Conservation (phyloP, 2,329 filamentous ascomycete species). For the Aurifilum marmelostoma region DNA sequence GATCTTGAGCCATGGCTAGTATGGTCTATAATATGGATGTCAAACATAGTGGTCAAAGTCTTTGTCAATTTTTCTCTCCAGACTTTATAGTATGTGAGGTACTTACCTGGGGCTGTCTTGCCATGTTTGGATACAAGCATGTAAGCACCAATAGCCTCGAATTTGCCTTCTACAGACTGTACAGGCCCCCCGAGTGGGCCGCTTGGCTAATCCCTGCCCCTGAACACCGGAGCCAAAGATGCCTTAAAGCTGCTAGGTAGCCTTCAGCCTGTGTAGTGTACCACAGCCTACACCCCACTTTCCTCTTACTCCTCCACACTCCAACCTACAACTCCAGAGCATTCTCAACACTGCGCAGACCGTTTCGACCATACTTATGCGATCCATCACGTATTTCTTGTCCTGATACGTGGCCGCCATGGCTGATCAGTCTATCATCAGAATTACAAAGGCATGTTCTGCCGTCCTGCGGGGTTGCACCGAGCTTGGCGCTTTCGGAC, state of each 20-base stretch:
- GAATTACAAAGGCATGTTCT: conserved; percentile 75
- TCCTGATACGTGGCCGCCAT: conserved; percentile 47
- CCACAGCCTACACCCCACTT: conserved; percentile 10
- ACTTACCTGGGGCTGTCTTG: background rate
- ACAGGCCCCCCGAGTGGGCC: background rate
- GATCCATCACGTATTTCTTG: conserved; percentile 6
- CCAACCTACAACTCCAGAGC: background rate
- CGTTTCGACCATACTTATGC: conserved; percentile 23
- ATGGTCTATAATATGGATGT: background rate
- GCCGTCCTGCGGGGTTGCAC: conserved; percentile 25
- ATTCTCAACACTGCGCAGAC: background rate
- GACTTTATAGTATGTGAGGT: background rate
- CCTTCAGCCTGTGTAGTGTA: conserved; percentile 3
- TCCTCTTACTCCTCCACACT: background rate
- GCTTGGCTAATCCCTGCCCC: background rate
- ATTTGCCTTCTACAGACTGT: background rate
- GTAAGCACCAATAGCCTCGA: background rate
- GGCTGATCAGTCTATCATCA: conserved; percentile 85
- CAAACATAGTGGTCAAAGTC: background rate
- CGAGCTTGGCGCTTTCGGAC: conserved; percentile 25
- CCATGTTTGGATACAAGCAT: background rate
- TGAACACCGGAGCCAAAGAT: background rate
- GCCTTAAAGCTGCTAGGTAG: conserved; percentile 9
- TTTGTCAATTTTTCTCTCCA: too few species aligned
- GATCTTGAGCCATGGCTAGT: background rate